These are phyloP conservation scores for Silene latifolia DNA, from an alignment of 148 eudicot genomes.

Conservation along the genomic window DNA sequence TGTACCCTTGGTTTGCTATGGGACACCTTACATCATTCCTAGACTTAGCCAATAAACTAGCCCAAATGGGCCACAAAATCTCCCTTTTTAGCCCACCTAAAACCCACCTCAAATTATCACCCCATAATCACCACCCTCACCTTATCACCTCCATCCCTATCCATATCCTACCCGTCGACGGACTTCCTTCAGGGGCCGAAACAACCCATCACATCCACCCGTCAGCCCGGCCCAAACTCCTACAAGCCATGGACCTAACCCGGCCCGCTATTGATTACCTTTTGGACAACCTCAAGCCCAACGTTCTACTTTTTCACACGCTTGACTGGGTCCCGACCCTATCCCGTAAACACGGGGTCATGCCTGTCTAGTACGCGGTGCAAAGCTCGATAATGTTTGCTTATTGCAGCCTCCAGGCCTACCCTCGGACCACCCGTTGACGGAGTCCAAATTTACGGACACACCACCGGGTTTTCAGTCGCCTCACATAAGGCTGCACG, in stretches of 20 bases:
- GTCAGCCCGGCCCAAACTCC: slow-evolving; percentile 9
- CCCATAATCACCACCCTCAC: slow-evolving; percentile 19
- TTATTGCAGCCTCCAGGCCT: background rate
- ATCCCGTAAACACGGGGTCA: slow-evolving; percentile 22
- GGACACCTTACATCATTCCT: slow-evolving; percentile 31
- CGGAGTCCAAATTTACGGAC: background rate
- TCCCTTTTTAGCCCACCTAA: slow-evolving; percentile 21
- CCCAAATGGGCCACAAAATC: slow-evolving; percentile 27
- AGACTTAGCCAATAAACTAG: slow-evolving; percentile 27
- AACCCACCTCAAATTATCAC: slow-evolving; percentile 1
- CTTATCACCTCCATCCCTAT: slow-evolving; percentile 26
- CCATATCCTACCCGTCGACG: slow-evolving; percentile 10
- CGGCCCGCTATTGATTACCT: slow-evolving; percentile 21
- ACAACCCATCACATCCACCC: background rate
- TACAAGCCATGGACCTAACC: slow-evolving; percentile 39
- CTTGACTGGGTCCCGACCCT: slow-evolving; percentile 39
- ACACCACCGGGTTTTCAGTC: slow-evolving; percentile 15
- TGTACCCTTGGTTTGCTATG: slow-evolving; percentile 23
- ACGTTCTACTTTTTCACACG: slow-evolving; percentile 32
- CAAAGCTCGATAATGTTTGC: background rate
- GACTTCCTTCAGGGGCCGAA: slow-evolving; percentile 15
- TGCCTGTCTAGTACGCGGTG: slow-evolving; percentile 19
- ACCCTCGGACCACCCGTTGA: background rate
- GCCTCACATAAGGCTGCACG: background rate
- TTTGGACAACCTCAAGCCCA: slow-evolving; percentile 21